Evolutionary conservation across 495 filamentous ascomycete genomes (phyloP).

Genomic region (Penicillium odoratum): DNA sequence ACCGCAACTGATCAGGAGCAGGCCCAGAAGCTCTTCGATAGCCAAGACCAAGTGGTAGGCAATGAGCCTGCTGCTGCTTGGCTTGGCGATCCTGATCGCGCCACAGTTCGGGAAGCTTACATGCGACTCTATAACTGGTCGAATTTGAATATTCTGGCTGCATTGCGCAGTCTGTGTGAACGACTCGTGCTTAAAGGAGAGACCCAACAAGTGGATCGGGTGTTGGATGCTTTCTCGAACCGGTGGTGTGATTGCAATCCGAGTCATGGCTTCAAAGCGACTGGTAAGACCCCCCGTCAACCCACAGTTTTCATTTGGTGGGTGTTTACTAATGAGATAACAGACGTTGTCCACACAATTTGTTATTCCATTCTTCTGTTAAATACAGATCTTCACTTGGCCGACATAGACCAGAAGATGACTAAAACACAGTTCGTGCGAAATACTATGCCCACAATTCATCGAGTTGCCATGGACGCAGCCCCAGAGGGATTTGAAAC

Average conservation of each 20-base stretch:
- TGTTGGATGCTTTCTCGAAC: conserved; percentile 81
- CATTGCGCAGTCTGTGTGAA: conserved; percentile 77
- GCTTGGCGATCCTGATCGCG: conserved; percentile 74
- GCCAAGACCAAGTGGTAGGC: conserved; percentile 75
- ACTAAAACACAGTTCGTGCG: conserved; percentile 90
- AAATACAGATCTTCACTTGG: conserved; percentile 94
- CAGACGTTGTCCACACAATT: conserved; percentile 95
- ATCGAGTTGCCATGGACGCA: conserved; percentile 69
- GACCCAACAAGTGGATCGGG: conserved; percentile 94
- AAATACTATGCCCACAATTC: conserved; percentile 92
- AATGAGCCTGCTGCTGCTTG: conserved; percentile 81
- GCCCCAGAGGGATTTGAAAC: conserved; percentile 66
- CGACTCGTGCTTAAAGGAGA: conserved; percentile 86
- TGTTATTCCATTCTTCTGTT: conserved; percentile 93
- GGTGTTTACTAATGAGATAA: conserved; percentile 9
- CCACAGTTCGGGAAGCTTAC: conserved; percentile 74
- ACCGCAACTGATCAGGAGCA: conserved; percentile 63
- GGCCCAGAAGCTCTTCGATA: conserved; percentile 80
- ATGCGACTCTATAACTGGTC: conserved; percentile 90
- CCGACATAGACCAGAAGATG: conserved; percentile 96
- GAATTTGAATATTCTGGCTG: conserved; percentile 75
- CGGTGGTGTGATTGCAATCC: conserved; percentile 96
- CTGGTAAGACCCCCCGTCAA: conserved; percentile 54
- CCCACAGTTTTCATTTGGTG: background rate
- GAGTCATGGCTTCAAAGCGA: conserved; percentile 88